Conservation (phyloP, 106 monocot genomes). For the Apostasia shenzhenica region DNA sequence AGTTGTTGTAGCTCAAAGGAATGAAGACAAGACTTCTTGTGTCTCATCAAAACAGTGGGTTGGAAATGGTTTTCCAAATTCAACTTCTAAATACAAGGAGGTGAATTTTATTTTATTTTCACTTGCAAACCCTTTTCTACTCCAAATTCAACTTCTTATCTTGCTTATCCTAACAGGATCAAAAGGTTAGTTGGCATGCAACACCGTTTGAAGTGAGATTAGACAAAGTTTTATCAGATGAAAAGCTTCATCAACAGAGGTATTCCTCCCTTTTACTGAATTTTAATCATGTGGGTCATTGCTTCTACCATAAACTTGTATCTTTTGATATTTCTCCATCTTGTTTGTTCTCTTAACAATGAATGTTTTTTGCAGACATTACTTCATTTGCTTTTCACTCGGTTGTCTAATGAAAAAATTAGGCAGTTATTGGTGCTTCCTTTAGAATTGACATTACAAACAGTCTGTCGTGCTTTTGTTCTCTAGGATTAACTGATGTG, state of each 20-base stretch:
- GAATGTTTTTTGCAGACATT: no score
- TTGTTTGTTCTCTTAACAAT: no score
- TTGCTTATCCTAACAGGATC: slow-evolving; percentile 50
- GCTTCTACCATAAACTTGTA: no score
- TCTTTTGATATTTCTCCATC: no score
- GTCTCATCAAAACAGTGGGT: slow-evolving; percentile 58
- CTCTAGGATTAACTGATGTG: no score
- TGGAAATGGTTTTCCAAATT: slow-evolving; percentile 98
- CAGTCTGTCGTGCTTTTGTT: no score
- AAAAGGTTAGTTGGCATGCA: slow-evolving; percentile 81
- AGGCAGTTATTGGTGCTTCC: no score
- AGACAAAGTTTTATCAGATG: slow-evolving; percentile 78
- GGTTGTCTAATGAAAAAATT: no score
- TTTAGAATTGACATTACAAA: no score
- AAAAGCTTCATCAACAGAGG: slow-evolving; percentile 48
- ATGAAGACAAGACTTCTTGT: slow-evolving; percentile 35
- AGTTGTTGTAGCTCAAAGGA: slow-evolving; percentile 75
- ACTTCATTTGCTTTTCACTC: no score
- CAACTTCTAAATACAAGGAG: slow-evolving; percentile 94
- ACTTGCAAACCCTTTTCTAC: not conserved
- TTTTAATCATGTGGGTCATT: no score
- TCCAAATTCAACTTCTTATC: not conserved
- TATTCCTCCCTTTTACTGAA: not conserved
- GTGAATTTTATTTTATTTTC: slow-evolving; percentile 15
- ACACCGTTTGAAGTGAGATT: slow-evolving; percentile 88